These are phyloP conservation scores for Ichthyophonus hoferi DNA, from an alignment of 208 protist species.

Conservation along the genomic window DNA sequence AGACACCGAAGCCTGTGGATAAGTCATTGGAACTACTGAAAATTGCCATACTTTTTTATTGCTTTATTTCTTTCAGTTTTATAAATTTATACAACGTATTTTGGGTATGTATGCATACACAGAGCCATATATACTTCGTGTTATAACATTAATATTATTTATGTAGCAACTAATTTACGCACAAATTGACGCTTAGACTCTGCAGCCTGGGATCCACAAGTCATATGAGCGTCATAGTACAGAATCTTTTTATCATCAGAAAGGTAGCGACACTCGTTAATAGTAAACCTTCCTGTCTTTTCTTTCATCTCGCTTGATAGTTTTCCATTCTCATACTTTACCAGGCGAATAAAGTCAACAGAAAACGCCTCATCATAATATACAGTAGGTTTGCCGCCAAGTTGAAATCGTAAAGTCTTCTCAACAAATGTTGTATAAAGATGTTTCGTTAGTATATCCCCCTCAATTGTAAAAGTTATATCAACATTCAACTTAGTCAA, in stretches of 20 bases:
- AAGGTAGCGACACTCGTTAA: not conserved
- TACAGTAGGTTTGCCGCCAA: not conserved
- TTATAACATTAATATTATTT: too few species aligned
- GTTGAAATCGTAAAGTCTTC: not conserved
- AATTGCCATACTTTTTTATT: too few species aligned
- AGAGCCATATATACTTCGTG: too few species aligned
- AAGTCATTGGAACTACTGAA: too few species aligned
- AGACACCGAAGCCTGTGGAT: too few species aligned
- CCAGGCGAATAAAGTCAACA: not conserved
- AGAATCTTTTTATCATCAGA: not conserved
- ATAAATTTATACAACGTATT: too few species aligned
- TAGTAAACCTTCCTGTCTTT: not conserved
- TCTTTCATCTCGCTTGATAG: not conserved
- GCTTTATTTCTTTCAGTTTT: too few species aligned
- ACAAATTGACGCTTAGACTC: not conserved
- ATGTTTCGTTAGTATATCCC: not conserved
- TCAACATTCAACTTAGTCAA: not conserved
- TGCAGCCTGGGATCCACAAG: not conserved
- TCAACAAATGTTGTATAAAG: not conserved
- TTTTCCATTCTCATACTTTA: not conserved
- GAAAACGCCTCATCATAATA: not conserved
- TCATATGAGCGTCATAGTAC: not conserved
- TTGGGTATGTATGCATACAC: too few species aligned
- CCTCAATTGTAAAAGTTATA: not conserved
- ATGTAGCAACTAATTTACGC: too few species aligned